These are phyloP conservation scores for Sporothrix dimorphospora DNA, from an alignment of 2,329 filamentous ascomycete genomes.

Conservation along the genomic window DNA sequence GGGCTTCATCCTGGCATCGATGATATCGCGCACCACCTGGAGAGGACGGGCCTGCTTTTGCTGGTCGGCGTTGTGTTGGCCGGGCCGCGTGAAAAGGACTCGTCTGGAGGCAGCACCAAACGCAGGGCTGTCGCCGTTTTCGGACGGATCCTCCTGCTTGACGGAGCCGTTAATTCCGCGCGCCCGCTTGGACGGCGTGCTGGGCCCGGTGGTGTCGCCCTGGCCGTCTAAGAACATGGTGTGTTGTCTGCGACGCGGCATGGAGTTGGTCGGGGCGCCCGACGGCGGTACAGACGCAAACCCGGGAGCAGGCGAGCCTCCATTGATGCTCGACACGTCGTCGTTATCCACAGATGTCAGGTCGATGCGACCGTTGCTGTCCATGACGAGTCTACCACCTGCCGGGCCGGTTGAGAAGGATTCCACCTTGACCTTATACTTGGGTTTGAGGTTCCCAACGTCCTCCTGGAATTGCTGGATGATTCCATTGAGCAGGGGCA, in stretches of 20 bases:
- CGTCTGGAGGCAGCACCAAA: background rate
- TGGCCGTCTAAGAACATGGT: constrained; percentile 32
- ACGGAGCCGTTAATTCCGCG: constrained; percentile 30
- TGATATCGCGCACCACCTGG: constrained; percentile 56
- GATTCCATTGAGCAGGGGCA: constrained; percentile 49
- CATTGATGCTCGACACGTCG: constrained; percentile 41
- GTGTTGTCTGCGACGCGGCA: constrained; percentile 29
- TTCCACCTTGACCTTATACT: constrained; percentile 45
- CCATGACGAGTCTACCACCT: background rate
- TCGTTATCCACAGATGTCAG: constrained; percentile 42
- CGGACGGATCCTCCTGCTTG: constrained; percentile 36
- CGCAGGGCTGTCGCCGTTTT: background rate
- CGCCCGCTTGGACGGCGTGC: constrained; percentile 30
- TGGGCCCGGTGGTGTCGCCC: background rate
- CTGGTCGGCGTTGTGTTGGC: background rate
- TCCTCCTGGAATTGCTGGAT: constrained; percentile 56
- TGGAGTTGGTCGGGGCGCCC: background rate
- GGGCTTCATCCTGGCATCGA: constrained; percentile 56
- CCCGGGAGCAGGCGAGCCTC: background rate
- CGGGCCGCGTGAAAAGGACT: background rate
- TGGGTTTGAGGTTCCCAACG: constrained; percentile 52
- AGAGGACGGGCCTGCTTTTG: constrained; percentile 43
- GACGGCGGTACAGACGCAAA: background rate
- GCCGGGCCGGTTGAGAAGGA: background rate
- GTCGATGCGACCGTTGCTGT: constrained; percentile 36